Conservation (phyloP, 257 asterid genomes). For the Penstemon barbatus region DNA sequence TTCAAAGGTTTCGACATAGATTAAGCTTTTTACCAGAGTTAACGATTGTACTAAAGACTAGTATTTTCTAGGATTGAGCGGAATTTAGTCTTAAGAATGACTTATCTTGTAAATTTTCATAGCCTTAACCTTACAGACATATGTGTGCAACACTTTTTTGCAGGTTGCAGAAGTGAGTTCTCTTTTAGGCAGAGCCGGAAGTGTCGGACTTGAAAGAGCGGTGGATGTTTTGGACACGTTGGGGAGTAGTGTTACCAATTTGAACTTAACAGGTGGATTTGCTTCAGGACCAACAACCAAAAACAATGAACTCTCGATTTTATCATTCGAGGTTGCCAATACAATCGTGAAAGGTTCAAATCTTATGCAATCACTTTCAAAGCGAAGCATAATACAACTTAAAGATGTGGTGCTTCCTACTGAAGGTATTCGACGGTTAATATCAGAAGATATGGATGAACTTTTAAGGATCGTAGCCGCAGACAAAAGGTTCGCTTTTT, state of each 20-base stretch:
- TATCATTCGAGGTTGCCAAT: conserved; percentile 82
- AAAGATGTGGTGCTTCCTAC: conserved; percentile 64
- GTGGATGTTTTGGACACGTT: conserved; percentile 66
- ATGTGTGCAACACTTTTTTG: conserved; percentile 4
- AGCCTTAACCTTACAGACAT: conserved; percentile 1
- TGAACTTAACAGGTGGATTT: conserved; percentile 57
- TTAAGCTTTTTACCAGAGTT: too few species aligned
- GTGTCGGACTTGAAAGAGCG: conserved; percentile 63
- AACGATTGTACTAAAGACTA: too few species aligned
- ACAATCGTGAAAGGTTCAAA: conserved; percentile 75
- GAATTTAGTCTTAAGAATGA: neutral
- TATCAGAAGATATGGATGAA: conserved; percentile 60
- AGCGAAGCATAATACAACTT: conserved; percentile 51
- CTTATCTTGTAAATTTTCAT: conserved; percentile 5
- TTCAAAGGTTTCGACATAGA: too few species aligned
- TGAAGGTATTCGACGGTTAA: conserved; percentile 61
- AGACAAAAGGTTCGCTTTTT: conserved; percentile 62
- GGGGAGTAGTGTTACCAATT: conserved; percentile 57
- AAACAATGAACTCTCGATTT: conserved; percentile 61
- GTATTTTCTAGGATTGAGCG: neutral
- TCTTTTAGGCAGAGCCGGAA: conserved; percentile 51
- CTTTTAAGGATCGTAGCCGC: conserved; percentile 65
- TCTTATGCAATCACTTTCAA: conserved; percentile 68
- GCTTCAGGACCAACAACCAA: conserved; percentile 49
- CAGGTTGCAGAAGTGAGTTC: conserved; percentile 71